Evolutionary conservation across 2,329 filamentous ascomycete genomes (phyloP).

Genomic region (Fusarium burgessii): DNA sequence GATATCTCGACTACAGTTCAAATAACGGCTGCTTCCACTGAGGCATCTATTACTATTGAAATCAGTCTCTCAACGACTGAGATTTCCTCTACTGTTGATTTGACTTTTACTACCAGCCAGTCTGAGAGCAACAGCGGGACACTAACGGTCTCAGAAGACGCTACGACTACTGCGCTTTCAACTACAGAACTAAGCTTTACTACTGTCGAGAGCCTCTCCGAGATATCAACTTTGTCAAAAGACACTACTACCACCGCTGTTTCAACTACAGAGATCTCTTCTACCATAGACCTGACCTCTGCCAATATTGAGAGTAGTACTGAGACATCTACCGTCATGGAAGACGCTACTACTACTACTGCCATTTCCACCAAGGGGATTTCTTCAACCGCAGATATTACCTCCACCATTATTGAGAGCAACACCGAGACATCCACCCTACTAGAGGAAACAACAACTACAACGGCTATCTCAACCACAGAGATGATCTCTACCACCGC

Average conservation of each 20-base stretch:
- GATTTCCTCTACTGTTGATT: background rate
- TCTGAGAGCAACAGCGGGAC: background rate
- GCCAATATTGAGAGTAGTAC: background rate
- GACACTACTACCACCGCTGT: fast-evolving
- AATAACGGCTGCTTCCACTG: fast-evolving
- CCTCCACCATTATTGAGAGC: background rate
- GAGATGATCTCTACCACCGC: background rate
- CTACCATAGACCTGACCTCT: background rate
- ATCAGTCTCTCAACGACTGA: background rate
- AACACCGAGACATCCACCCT: background rate
- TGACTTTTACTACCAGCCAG: background rate
- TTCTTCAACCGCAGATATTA: background rate
- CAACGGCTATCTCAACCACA: background rate
- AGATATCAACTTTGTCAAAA: background rate
- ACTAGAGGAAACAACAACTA: background rate
- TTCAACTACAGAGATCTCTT: background rate
- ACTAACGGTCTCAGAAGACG: fast-evolving
- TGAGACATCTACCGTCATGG: fast-evolving
- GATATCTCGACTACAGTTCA: fast-evolving
- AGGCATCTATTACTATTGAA: background rate
- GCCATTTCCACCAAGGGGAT: background rate
- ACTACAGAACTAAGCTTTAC: background rate
- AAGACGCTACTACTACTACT: background rate
- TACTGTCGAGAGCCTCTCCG: background rate
- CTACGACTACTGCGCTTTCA: background rate